These are phyloP conservation scores for Aspergillus sparsus DNA, from an alignment of 495 filamentous ascomycete species.

Conservation along the genomic window DNA sequence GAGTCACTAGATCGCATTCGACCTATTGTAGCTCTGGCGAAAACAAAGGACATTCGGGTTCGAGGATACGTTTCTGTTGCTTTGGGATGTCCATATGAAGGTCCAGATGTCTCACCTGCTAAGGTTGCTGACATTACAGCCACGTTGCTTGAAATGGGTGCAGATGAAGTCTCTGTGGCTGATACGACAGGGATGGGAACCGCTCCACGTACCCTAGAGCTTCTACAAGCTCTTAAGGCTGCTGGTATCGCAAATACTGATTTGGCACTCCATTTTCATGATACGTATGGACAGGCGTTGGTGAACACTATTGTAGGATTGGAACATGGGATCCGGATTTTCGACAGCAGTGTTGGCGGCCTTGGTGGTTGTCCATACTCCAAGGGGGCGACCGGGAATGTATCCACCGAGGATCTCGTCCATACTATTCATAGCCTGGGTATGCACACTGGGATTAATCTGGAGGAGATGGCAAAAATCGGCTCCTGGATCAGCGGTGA, in stretches of 20 bases:
- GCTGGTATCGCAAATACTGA: constrained; percentile 79
- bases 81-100: constrained; percentile 92
- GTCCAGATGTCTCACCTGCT: constrained; percentile 73
- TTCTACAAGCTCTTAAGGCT: constrained; percentile 68
- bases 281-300: constrained; percentile 93
- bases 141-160: constrained; percentile 87
- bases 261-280: constrained; percentile 91
- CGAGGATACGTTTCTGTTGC: constrained; percentile 95
- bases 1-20: constrained; percentile 76
- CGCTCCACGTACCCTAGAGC: constrained; percentile 70
- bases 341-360: constrained; percentile 87
- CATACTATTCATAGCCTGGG: constrained; percentile 87
- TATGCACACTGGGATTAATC: constrained; percentile 81
- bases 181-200: constrained; percentile 99
- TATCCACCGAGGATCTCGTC: constrained; percentile 89
- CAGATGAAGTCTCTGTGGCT: constrained; percentile 89
- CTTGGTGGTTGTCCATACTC: constrained; percentile 93
- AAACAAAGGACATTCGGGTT: constrained; percentile 69
- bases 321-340: constrained; percentile 84
- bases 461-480: constrained; percentile 78
- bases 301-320: constrained; percentile 85
- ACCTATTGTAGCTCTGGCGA: constrained; percentile 73
- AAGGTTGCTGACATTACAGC: constrained; percentile 83
- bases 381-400: constrained; percentile 93
- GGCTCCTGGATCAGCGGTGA: constrained; percentile 88